A percentile compares a stretch with the other conserved stretches of the same genome.
phyloP scores from a whole-genome alignment of 768 basidiomycete species.

The Mycena chlorophos region DNA sequence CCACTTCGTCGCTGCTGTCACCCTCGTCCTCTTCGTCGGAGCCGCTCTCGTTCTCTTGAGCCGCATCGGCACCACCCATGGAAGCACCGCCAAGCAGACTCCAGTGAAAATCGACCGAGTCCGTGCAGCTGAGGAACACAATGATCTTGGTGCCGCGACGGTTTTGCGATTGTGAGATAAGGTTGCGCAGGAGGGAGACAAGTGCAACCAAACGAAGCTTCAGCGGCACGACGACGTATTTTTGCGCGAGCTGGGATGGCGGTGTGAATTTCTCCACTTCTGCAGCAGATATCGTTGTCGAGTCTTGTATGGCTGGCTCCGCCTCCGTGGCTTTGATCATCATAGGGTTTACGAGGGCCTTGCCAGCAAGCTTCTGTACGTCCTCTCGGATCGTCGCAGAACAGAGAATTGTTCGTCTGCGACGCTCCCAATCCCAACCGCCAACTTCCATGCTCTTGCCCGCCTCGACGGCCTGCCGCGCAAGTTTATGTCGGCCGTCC shows the following conservation, averaged over 20 bases:
- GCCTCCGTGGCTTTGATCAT: slow-evolving; percentile 76
- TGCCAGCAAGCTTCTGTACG: slow-evolving; percentile 90
- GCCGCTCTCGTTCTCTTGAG: slow-evolving; percentile 6
- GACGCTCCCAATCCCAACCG: slow-evolving; percentile 81
- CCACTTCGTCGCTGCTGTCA: slow-evolving; percentile 31
- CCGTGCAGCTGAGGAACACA: slow-evolving; percentile 95
- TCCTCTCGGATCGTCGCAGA: slow-evolving; percentile 96
- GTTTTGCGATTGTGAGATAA: slow-evolving; percentile 63
- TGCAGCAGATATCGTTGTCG: slow-evolving; percentile 7
- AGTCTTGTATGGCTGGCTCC: slow-evolving; percentile 35
- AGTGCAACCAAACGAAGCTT: slow-evolving; percentile 94
- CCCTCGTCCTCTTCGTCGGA: slow-evolving; percentile 31
- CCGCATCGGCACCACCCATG: slow-evolving; percentile 51
- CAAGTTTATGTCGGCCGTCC: slow-evolving; percentile 79
- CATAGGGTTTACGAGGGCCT: slow-evolving; percentile 72
- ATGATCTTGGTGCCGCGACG: slow-evolving; percentile 72
- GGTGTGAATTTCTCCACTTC: slow-evolving; percentile 76
- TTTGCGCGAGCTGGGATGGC: slow-evolving; percentile 90
- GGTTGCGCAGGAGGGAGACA: slow-evolving; percentile 77
- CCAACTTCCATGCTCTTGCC: slow-evolving; percentile 72
- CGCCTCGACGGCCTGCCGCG: slow-evolving; percentile 63
- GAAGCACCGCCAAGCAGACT: slow-evolving; percentile 68
- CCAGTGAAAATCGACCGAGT: slow-evolving; percentile 98
- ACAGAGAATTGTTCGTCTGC: slow-evolving; percentile 86
- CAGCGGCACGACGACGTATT: slow-evolving; percentile 85